Conservation (phyloP, 1,139 yeast genomes). For the Scheffersomyces lignicola region DNA sequence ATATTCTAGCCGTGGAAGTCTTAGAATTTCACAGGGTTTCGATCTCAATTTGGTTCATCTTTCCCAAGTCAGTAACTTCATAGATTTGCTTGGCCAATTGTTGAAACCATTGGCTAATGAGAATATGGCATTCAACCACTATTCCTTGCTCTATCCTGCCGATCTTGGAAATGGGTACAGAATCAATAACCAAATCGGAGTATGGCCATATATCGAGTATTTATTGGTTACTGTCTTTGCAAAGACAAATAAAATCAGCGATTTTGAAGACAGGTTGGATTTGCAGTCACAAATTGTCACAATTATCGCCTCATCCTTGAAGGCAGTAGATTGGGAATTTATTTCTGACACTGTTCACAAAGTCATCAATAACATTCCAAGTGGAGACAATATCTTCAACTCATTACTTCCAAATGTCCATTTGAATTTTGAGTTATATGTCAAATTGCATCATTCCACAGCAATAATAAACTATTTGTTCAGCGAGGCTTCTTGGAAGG, state of each 20-base stretch:
- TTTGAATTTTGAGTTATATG: conserved; percentile 32
- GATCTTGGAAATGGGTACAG: conserved; percentile 65
- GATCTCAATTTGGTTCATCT: conserved; percentile 36
- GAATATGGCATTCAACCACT: conserved; percentile 35
- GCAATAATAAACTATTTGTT: conserved; percentile 63
- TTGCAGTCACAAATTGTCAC: conserved; percentile 57
- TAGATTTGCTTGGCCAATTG: conserved; percentile 45
- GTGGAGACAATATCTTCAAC: conserved; percentile 51
- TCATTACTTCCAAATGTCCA: conserved; percentile 18
- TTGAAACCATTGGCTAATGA: conserved; percentile 24
- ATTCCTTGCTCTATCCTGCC: conserved; percentile 57
- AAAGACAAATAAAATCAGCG: conserved; percentile 29
- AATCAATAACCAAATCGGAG: conserved; percentile 50
- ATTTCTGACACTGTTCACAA: conserved; percentile 42
- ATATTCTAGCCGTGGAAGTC: conserved; percentile 25
- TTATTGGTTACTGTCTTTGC: conserved; percentile 66
- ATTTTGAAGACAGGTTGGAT: conserved; percentile 37
- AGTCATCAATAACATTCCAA: conserved; percentile 33
- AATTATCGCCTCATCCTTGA: conserved; percentile 53
- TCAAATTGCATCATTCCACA: conserved; percentile 67
- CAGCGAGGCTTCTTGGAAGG: conserved; percentile 54
- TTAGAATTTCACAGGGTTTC: conserved; percentile 35
- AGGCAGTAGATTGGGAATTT: conserved; percentile 64
- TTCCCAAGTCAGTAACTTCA: conserved; percentile 64
- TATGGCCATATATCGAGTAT: conserved; percentile 81